Evolutionary conservation across 2,329 filamentous ascomycete species (phyloP).

Genomic region (Emergomyces africanus): DNA sequence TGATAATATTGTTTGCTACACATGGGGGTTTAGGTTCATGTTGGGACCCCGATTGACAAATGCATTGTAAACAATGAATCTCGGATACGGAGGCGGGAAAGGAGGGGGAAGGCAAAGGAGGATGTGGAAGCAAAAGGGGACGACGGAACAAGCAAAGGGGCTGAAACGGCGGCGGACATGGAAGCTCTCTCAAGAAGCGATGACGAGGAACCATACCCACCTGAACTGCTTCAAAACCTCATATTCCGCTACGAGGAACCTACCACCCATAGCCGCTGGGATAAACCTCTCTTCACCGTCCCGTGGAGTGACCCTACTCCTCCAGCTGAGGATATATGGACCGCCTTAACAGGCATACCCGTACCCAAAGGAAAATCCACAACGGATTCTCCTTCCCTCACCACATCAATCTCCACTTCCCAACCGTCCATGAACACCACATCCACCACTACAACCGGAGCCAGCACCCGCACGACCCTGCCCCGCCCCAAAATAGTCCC

Average conservation of each 20-base stretch:
- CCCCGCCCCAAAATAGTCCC: slow-evolving; percentile 12
- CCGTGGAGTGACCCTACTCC: slow-evolving; percentile 43
- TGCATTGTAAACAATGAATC: slow-evolving; percentile 43
- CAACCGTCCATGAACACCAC: slow-evolving; percentile 8
- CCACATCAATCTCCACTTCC: slow-evolving; percentile 8
- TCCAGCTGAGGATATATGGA: slow-evolving; percentile 49
- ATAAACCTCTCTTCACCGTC: slow-evolving; percentile 52
- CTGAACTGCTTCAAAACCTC: slow-evolving; percentile 49
- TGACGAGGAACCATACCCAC: slow-evolving; percentile 33
- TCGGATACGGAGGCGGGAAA: slow-evolving; percentile 16
- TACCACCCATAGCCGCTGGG: slow-evolving; percentile 53
- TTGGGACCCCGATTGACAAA: slow-evolving; percentile 43
- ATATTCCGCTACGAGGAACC: slow-evolving; percentile 56
- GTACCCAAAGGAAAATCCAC: slow-evolving; percentile 14
- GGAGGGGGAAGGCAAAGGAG: not conserved
- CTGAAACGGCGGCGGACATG: not conserved
- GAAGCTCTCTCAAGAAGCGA: slow-evolving; percentile 8
- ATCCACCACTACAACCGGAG: not conserved
- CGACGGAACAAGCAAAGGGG: not conserved
- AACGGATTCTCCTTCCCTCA: slow-evolving; percentile 6
- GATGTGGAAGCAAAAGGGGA: slow-evolving; percentile 2
- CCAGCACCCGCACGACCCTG: slow-evolving; percentile 5
- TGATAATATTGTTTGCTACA: not conserved
- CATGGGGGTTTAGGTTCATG: slow-evolving; percentile 36
- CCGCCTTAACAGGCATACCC: slow-evolving; percentile 35